Conservation (phyloP, 192 early-diverging fungal species). For the Backusella liffmaniae region DNA sequence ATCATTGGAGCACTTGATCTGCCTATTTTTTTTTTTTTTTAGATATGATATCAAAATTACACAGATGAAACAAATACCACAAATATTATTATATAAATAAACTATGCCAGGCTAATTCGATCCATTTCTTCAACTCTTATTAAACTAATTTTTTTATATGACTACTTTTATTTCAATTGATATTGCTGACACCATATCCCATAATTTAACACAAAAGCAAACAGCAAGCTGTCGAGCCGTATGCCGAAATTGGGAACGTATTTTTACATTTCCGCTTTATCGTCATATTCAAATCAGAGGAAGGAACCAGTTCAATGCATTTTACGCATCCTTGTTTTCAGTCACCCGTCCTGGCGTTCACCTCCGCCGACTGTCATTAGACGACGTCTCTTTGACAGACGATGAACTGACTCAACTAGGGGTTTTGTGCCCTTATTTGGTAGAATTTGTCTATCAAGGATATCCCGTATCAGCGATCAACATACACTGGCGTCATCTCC, state of each 20-base stretch:
- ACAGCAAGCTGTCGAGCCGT: neutral
- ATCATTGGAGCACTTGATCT: neutral
- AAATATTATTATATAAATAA: neutral
- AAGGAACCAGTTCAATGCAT: neutral
- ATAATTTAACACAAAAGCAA: slow-evolving; percentile 4
- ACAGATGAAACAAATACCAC: neutral
- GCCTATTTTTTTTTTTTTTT: neutral
- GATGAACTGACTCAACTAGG: neutral
- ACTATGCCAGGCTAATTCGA: neutral
- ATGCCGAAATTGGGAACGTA: neutral
- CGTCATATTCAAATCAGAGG: neutral
- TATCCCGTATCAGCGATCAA: neutral
- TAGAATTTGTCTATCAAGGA: neutral
- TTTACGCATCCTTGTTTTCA: neutral
- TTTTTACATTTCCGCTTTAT: neutral
- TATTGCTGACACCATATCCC: neutral
- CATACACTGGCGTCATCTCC: neutral
- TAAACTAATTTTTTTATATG: neutral
- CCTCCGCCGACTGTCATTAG: neutral
- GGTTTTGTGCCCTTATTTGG: neutral
- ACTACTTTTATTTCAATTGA: neutral
- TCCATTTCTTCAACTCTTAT: neutral
- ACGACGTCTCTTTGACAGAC: neutral
- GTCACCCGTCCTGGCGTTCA: neutral
- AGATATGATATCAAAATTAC: neutral